A percentile compares a stretch with the other conserved stretches of the same genome.
phyloP scores from a whole-genome alignment of 805 yeast species.

The Brettanomyces bruxellensis region DNA sequence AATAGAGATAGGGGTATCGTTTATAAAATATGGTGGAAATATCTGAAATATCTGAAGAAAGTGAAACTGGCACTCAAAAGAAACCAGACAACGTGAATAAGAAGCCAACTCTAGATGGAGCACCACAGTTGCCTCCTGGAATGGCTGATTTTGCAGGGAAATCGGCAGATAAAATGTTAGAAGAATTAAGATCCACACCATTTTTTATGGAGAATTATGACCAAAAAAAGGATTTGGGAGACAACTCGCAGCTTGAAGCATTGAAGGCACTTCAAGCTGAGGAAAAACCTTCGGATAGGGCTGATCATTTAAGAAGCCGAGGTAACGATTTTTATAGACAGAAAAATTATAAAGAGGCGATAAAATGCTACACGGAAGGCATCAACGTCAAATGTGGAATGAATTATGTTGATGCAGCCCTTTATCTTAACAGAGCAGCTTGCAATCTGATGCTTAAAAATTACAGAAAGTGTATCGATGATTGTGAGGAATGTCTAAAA shows the following conservation, averaged over 20 bases:
- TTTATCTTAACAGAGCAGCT: constrained; percentile 81
- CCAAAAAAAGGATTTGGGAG: constrained; percentile 67
- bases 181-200: constrained; percentile 76
- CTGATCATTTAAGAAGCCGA: constrained; percentile 80
- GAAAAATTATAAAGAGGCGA: constrained; percentile 67
- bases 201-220: constrained; percentile 89
- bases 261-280: constrained; percentile 86
- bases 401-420: constrained; percentile 45
- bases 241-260: constrained; percentile 73
- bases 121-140: constrained; percentile 78
- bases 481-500: constrained; percentile 63
- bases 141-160: constrained; percentile 54
- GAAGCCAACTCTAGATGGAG: constrained; percentile 32
- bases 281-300: constrained; percentile 90
- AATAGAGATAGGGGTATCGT: no score
- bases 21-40: constrained; percentile 21
- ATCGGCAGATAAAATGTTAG: constrained; percentile 65
- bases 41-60: constrained; percentile 17
- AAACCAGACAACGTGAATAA: constrained; percentile 18
- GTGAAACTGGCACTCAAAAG: neutral
- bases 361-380: constrained; percentile 73
- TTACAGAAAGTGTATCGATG: constrained; percentile 78
- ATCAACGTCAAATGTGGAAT: constrained; percentile 60
- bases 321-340: constrained; percentile 81
- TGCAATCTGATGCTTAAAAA: constrained; percentile 81